Conservation (phyloP, 2,329 filamentous ascomycete genomes). For the Pestalotiopsis sp. region DNA sequence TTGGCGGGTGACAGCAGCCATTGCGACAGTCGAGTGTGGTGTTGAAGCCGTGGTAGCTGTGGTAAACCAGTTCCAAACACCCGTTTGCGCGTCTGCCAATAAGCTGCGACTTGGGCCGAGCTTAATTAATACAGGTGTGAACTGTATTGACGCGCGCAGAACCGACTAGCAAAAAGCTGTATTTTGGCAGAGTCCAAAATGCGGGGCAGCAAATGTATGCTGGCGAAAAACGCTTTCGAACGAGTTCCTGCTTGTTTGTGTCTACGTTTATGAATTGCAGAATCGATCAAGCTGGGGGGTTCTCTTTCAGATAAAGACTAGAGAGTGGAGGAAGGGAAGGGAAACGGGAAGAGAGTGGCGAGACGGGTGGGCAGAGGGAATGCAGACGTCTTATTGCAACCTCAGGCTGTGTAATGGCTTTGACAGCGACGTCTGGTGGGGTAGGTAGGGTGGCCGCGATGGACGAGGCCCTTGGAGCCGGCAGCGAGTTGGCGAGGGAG, state of each 20-base stretch:
- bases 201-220: not conserved
- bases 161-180: not conserved
- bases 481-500: not conserved
- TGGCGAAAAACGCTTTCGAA: not conserved
- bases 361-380: slow-evolving; percentile 27
- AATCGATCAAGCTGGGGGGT: not conserved
- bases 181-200: not conserved
- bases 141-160: not conserved
- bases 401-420: slow-evolving; percentile 7
- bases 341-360: slow-evolving; percentile 30
- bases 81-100: not conserved
- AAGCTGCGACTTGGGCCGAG: slow-evolving; percentile 6
- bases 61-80: slow-evolving; percentile 10
- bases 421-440: slow-evolving; percentile 6
- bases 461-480: slow-evolving; percentile 22
- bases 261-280: not conserved
- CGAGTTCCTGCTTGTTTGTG: slow-evolving; percentile 3
- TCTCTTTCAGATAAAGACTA: slow-evolving; percentile 13
- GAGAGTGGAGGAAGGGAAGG: slow-evolving; percentile 11
- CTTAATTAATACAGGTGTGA: not conserved
- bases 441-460: slow-evolving; percentile 26
- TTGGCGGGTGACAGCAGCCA: slow-evolving; percentile 63
- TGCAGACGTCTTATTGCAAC: slow-evolving; percentile 33
- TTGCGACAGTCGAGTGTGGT: slow-evolving; percentile 32
- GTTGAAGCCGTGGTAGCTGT: slow-evolving; percentile 15